Conservation (phyloP, 2,329 filamentous ascomycete species). For the Dactylellina parvicollis region DNA sequence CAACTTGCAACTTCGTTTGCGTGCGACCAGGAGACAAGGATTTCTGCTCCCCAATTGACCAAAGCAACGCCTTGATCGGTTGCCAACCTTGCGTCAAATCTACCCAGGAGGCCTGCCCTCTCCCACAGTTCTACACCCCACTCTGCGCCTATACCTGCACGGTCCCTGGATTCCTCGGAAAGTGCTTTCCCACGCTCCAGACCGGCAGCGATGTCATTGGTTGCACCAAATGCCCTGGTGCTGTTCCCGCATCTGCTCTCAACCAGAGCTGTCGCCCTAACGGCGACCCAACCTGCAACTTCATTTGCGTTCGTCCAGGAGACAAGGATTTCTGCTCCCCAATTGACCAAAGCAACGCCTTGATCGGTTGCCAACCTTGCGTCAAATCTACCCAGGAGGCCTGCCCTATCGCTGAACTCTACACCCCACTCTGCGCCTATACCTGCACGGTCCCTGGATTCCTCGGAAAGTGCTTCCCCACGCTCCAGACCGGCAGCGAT, state of each 20-base stretch:
- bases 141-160: constrained; percentile 1
- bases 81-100: not conserved
- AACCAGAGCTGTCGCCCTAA: constrained; percentile 9
- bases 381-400: not conserved
- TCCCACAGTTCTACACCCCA: not conserved
- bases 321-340: constrained; percentile 7
- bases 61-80: constrained; percentile 5
- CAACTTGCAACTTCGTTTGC: constrained; percentile 2
- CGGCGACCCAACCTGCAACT: not conserved
- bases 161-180: not conserved
- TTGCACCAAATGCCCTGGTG: constrained; percentile 4
- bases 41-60: not conserved
- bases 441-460: not conserved
- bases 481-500: not conserved
- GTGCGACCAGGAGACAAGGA: not conserved
- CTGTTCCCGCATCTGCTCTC: not conserved
- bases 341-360: constrained; percentile 4
- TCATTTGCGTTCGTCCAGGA: not conserved
- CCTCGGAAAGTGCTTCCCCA: constrained; percentile 4
- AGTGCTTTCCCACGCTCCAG: not conserved
- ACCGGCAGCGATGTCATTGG: constrained; percentile 2
- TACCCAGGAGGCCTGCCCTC: constrained; percentile 1
- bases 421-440: not conserved
- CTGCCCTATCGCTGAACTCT: not conserved
- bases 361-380: not conserved